phyloP scores from a whole-genome alignment of 352 stramenopile genomes.

The Globisporangium heterothallicum region DNA sequence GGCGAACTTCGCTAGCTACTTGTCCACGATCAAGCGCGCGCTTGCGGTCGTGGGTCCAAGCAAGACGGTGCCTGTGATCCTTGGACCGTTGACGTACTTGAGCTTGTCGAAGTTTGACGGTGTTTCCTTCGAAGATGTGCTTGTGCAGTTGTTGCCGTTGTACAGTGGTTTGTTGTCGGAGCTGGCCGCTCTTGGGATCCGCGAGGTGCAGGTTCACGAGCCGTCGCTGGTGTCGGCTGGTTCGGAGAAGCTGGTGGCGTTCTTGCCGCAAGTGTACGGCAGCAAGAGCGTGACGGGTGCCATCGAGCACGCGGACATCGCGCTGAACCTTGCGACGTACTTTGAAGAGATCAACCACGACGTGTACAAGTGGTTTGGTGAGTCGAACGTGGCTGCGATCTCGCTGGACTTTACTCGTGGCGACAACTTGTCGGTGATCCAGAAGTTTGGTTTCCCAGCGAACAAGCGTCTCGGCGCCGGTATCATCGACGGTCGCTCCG shows the following conservation, averaged over 20 bases:
- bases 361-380: slow-evolving; percentile 87
- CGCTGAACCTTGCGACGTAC: slow-evolving; percentile 81
- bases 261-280: slow-evolving; percentile 67
- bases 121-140: slow-evolving; percentile 56
- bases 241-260: slow-evolving; percentile 44
- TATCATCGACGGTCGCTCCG: slow-evolving; percentile 87
- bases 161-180: slow-evolving; percentile 76
- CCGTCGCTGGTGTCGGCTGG: slow-evolving; percentile 80
- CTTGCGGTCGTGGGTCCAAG: slow-evolving; percentile 71
- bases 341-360: slow-evolving; percentile 87
- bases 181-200: slow-evolving; percentile 66
- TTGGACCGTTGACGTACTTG: slow-evolving; percentile 83
- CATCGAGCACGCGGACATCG: slow-evolving; percentile 54
- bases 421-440: slow-evolving; percentile 74
- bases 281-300: slow-evolving; percentile 42
- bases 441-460: slow-evolving; percentile 82
- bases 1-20: slow-evolving; percentile 79
- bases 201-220: slow-evolving; percentile 90
- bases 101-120: slow-evolving; percentile 79
- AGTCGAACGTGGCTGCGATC: slow-evolving; percentile 68
- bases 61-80: slow-evolving; percentile 77
- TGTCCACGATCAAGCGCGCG: slow-evolving; percentile 71
- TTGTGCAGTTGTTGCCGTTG: slow-evolving; percentile 70
- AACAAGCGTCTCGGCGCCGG: slow-evolving; percentile 85
- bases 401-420: slow-evolving; percentile 91